A percentile compares a stretch with the other conserved stretches of the same genome.
Evolutionary conservation across 805 yeast species (phyloP).

Genomic region (Saccharomyces kudriavzevii): DNA sequence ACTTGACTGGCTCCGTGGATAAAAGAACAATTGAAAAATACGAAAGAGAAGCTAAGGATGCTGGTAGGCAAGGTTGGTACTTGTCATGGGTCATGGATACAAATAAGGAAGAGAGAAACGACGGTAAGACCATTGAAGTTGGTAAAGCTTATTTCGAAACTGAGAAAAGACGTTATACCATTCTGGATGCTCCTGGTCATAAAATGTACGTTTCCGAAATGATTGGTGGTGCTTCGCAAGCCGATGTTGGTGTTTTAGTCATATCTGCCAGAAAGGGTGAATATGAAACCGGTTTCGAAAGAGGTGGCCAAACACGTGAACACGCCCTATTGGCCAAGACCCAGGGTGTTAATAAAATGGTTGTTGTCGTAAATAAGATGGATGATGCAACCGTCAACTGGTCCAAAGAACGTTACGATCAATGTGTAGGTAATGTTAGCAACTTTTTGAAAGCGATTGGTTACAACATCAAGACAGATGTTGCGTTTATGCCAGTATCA

Average conservation of each 20-base stretch:
- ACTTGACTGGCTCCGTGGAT: slow-evolving; percentile 92
- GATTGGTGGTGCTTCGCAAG: slow-evolving; percentile 99
- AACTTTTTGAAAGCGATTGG: slow-evolving; percentile 81
- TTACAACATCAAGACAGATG: slow-evolving; percentile 74
- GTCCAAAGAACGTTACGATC: slow-evolving; percentile 94
- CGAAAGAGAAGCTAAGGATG: slow-evolving; percentile 97
- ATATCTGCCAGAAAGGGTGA: slow-evolving; percentile 99
- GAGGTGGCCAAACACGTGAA: slow-evolving; percentile 98
- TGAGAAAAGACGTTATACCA: slow-evolving; percentile 94
- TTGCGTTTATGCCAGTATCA: slow-evolving; percentile 91
- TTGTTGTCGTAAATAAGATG: slow-evolving; percentile 96
- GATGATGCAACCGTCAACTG: slow-evolving; percentile 95
- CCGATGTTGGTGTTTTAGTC: slow-evolving; percentile 95
- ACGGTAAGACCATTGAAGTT: slow-evolving; percentile 98
- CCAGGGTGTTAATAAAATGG: slow-evolving; percentile 90
- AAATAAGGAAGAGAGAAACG: slow-evolving; percentile 95
- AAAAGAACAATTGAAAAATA: slow-evolving; percentile 97
- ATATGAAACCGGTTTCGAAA: slow-evolving; percentile 97
- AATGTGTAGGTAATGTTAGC: slow-evolving; percentile 80
- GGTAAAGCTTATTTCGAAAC: slow-evolving; percentile 98
- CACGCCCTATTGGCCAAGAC: slow-evolving; percentile 96
- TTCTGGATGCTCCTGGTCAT: slow-evolving; percentile 98
- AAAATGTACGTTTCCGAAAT: slow-evolving; percentile 97
- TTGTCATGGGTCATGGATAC: slow-evolving; percentile 99
- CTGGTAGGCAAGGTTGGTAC: slow-evolving; percentile 99